Evolutionary conservation across 1,284 basidiomycete genomes (phyloP).

Genomic region (Phlebopus sp.): DNA sequence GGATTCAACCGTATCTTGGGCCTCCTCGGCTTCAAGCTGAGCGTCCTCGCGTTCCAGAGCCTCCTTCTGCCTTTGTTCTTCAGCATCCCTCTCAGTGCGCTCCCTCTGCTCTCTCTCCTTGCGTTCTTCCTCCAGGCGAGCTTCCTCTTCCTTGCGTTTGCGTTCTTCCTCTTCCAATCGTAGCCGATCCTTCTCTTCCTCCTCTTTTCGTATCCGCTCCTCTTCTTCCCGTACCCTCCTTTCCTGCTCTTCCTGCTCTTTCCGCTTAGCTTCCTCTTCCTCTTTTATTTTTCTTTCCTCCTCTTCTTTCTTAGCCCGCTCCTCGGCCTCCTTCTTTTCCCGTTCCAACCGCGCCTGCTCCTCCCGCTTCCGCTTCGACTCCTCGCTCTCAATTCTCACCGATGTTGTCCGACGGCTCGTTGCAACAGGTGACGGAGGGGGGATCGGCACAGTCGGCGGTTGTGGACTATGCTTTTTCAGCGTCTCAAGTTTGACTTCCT

Average conservation of each 20-base stretch:
- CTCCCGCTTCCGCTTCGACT: constrained; percentile 50
- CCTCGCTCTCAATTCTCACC: constrained; percentile 56
- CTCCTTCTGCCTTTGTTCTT: constrained; percentile 32
- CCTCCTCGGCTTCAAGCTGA: constrained; percentile 22
- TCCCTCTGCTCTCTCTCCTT: constrained; percentile 28
- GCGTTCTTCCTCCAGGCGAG: constrained; percentile 37
- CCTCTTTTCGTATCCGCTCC: constrained; percentile 35
- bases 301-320: constrained; percentile 31
- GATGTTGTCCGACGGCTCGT: constrained; percentile 37
- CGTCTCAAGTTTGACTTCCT: constrained; percentile 54
- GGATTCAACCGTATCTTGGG: constrained; percentile 22
- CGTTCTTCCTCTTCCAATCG: constrained; percentile 40
- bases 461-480: constrained; percentile 47
- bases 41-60: constrained; percentile 28
- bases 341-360: constrained; percentile 49
- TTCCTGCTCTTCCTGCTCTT: constrained; percentile 28
- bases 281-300: constrained; percentile 40
- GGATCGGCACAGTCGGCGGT: constrained; percentile 40
- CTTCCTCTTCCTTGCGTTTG: constrained; percentile 38
- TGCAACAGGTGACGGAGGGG: constrained; percentile 39
- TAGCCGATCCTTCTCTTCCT: constrained; percentile 38
- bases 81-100: constrained; percentile 32
- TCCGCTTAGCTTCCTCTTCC: constrained; percentile 34
- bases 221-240: constrained; percentile 34
- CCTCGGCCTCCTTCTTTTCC: constrained; percentile 35